phyloP scores from a whole-genome alignment of 345 rosid genomes.

The Populus pruinosa region DNA sequence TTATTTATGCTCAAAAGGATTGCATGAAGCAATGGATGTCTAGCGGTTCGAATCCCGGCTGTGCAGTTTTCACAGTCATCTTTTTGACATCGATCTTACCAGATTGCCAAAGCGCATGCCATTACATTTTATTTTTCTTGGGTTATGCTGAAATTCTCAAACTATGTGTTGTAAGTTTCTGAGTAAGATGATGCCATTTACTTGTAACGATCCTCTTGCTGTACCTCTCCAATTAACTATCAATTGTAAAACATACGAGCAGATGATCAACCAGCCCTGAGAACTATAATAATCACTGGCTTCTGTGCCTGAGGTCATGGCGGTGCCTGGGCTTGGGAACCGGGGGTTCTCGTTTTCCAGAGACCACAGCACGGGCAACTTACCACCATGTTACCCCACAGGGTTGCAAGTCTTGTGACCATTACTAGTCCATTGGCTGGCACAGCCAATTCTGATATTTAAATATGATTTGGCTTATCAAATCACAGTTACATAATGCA shows the following conservation, averaged over 20 bases:
- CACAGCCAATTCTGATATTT: neutral
- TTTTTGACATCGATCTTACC: too few species aligned
- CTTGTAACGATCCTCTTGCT: neutral
- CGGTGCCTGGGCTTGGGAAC: neutral
- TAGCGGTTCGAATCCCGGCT: slow-evolving; percentile 17
- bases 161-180: neutral
- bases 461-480: neutral
- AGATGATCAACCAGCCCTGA: neutral
- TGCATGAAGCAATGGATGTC: too few species aligned
- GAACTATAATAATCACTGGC: neutral
- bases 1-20: too few species aligned
- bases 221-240: neutral
- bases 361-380: slow-evolving; percentile 20
- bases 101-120: too few species aligned
- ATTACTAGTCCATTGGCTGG: slow-evolving; percentile 16
- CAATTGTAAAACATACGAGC: neutral
- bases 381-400: slow-evolving; percentile 10
- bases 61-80: neutral
- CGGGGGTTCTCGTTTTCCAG: neutral
- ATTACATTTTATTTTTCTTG: too few species aligned
- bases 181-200: neutral
- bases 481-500: neutral
- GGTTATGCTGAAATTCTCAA: neutral
- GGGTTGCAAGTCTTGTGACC: slow-evolving; percentile 2
- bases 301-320: neutral